Conservation (phyloP, 768 basidiomycete species). For the Pleurotus citrinopileatus region DNA sequence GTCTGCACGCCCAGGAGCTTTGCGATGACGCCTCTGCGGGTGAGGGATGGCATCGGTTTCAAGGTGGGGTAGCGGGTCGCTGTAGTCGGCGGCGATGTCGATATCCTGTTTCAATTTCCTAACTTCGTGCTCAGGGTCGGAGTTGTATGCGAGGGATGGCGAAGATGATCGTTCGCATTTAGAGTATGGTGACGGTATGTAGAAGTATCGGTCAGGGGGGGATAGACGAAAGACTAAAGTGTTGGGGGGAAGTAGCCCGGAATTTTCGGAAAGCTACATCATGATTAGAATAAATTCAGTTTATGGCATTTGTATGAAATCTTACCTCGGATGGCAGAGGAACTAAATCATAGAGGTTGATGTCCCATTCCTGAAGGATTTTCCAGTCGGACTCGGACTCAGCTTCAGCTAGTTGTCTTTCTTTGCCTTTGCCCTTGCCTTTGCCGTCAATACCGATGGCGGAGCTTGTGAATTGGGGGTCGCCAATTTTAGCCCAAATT, state of each 20-base stretch:
- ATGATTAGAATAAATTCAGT: slow-evolving; percentile 15
- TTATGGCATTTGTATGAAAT: slow-evolving; percentile 10
- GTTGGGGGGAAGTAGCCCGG: slow-evolving; percentile 63
- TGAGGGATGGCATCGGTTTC: slow-evolving; percentile 16
- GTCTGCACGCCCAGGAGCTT: slow-evolving; percentile 17
- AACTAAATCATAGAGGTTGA: slow-evolving; percentile 56
- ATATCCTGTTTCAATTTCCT: slow-evolving; percentile 36
- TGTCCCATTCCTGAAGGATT: slow-evolving; percentile 63
- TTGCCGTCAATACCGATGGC: slow-evolving; percentile 29
- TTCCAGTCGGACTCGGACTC: slow-evolving; percentile 46
- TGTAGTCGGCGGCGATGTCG: slow-evolving; percentile 13
- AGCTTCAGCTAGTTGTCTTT: slow-evolving; percentile 19
- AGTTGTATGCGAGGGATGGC: slow-evolving; percentile 62
- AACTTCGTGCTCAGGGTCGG: slow-evolving; percentile 65
- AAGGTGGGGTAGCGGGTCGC: neutral
- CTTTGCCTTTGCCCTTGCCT: slow-evolving; percentile 54
- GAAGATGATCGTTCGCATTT: slow-evolving; percentile 41
- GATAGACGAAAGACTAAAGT: slow-evolving; percentile 66
- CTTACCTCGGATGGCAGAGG: slow-evolving; percentile 64
- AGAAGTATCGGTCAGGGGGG: slow-evolving; percentile 59
- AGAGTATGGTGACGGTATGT: slow-evolving; percentile 40
- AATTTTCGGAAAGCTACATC: slow-evolving; percentile 24
- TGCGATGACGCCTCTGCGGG: slow-evolving; percentile 31
- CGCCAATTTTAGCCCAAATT: slow-evolving; percentile 51
- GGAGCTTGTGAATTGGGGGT: slow-evolving; percentile 17